Base-by-base conservation (phyloP, 495 filamentous ascomycete genomes). In the Jackrogersella multiformis region DNA sequence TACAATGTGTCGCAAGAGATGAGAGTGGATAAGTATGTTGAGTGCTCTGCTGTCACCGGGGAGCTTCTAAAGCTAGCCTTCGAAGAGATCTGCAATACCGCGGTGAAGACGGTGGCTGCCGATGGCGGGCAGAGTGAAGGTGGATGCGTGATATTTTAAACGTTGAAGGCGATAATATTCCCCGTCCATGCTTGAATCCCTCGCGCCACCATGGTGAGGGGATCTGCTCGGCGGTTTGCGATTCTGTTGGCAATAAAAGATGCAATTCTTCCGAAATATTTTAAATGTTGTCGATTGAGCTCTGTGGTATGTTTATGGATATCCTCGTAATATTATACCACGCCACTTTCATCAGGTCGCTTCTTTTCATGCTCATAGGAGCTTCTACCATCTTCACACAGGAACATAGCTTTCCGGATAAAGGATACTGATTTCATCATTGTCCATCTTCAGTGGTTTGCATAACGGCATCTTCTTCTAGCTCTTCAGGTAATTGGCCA, bases 11-110 rank as follows among this genome's bases (percentile, higher is more conserved):
- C 93, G 10, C 91, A 94, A 71, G 90, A 91, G 72, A 86, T 96
- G 78, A 81, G 91, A 46, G 92, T 88, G 74, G 93, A 97, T 83
- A 85, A 87, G 39, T 97, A 97, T 78, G 90, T 92, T 48, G 93
- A 97, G 72, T 97, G 93, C 75, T 95, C 92, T 13, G 92, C 93
- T 30, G 76, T 90, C 21, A 96, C 92, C n/a, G 93, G 93, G 2
- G 92, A 97, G 77, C 77, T 93, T 55, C 77, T 93, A 56, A 74
- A 80, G 59, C 85, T 90, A 74, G 87, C 86, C 0, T 91, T 91
- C 70, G 90, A 93, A 71, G 91, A 94, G 76, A 82, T 94, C n/a
- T 90, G 88, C 53, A 81, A 77, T 59, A 86, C 89, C n/a, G 91
- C 90, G 2, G 83, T 83, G 10, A 84, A 86, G 79, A 88, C 86